Evolutionary conservation across 257 asterid genomes (phyloP).

Genomic region (Fraxinus quadrangulata): DNA sequence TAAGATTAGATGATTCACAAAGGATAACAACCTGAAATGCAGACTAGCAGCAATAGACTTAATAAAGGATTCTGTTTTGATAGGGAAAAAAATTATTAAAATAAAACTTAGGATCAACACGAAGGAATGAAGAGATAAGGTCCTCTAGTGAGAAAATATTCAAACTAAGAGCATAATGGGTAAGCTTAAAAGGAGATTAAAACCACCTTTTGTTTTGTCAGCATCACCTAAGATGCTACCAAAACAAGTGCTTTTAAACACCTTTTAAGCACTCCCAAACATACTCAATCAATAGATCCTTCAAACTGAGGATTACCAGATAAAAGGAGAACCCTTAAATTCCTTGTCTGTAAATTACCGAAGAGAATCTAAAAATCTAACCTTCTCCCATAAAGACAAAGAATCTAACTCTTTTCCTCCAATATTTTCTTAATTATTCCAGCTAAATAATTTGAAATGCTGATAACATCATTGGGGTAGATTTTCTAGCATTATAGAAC

Average conservation of each 20-base stretch:
- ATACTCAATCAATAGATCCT: background rate
- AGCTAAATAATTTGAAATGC: background rate
- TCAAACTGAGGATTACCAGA: background rate
- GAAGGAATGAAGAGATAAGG: background rate
- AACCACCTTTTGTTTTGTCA: background rate
- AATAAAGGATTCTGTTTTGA: background rate
- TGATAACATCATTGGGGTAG: background rate
- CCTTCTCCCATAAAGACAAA: background rate
- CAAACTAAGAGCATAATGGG: background rate
- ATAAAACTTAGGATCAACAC: background rate
- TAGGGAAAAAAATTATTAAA: no score
- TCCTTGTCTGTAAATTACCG: background rate
- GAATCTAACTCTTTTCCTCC: background rate
- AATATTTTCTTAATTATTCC: background rate
- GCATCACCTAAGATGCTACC: background rate
- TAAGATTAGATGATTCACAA: background rate
- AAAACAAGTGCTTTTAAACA: no score
- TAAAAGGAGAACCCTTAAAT: background rate
- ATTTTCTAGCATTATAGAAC: background rate
- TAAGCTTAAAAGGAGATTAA: background rate
- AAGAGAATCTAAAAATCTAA: background rate
- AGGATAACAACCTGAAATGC: constrained; percentile 5
- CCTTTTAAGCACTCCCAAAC: background rate
- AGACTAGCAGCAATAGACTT: background rate
- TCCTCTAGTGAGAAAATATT: background rate